Percentiles rank a stretch among this genome's conserved stretches.
Evolutionary conservation across 768 basidiomycete genomes (phyloP).

Genomic region (Leccinum aurantiacum): DNA sequence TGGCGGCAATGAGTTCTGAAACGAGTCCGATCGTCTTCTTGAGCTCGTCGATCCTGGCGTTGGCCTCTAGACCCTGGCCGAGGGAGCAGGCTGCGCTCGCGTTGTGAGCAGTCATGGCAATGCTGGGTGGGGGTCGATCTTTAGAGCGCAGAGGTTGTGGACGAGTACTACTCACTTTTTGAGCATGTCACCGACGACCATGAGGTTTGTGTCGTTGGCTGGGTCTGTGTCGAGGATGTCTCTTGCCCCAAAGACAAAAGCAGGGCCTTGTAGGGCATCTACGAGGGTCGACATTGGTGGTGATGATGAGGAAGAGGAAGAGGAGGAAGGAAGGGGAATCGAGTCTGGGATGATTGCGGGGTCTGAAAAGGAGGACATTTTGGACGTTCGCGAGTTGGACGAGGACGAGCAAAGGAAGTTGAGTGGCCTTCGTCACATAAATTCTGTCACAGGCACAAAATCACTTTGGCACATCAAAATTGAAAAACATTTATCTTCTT

Average conservation of each 20-base stretch:
- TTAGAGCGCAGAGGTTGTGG: conserved; percentile 7
- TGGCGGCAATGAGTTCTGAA: conserved; percentile 52
- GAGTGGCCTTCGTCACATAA: conserved; percentile 23
- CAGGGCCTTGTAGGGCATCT: neutral
- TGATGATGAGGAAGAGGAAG: conserved; percentile 20
- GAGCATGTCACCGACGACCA: conserved; percentile 49
- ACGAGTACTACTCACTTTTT: conserved; percentile 44
- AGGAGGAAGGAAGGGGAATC: conserved; percentile 29
- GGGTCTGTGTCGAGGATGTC: conserved; percentile 32
- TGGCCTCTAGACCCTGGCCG: conserved; percentile 48
- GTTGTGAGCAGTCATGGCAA: conserved; percentile 59
- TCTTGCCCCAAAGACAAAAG: conserved; percentile 27
- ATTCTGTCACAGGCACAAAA: conserved; percentile 39
- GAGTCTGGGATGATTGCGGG: neutral
- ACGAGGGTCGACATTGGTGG: conserved; percentile 17
- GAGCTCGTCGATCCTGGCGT: conserved; percentile 54
- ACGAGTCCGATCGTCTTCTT: conserved; percentile 53
- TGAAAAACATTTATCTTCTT: conserved; percentile 28
- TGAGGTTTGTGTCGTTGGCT: conserved; percentile 46
- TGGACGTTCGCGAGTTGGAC: neutral
- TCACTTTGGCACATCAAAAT: conserved; percentile 25
- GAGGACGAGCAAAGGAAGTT: conserved; percentile 1
- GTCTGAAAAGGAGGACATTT: neutral
- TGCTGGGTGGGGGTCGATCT: conserved; percentile 38
- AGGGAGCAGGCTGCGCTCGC: conserved; percentile 51